Base-by-base conservation (phyloP, 192 early-diverging fungal genomes). In the Helicostylum pulchrum region DNA sequence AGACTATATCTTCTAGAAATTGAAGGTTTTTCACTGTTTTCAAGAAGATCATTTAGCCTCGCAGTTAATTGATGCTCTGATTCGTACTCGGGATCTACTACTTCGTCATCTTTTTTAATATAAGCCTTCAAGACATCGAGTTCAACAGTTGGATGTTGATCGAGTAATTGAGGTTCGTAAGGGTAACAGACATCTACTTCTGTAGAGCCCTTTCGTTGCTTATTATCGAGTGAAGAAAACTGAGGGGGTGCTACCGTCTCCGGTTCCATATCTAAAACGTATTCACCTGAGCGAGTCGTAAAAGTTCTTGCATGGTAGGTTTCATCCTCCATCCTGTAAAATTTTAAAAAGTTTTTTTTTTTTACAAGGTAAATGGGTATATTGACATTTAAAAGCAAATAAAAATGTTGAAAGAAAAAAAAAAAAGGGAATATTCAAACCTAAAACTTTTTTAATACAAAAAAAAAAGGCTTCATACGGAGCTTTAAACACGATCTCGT, bases 131-230 rank as follows among this genome's bases (percentile, higher is more conserved):
- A 23, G 3, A 15, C 57, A 45, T 59, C 43, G 1, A 45, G 0
- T 12, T 59, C 36, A 0, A 59, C 11, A 15, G 43, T 43, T 3
- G 51, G 11, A 52, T 52, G 51, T 19, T 43, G 32, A 23, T 59
- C 57, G 4, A 23, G 7, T 59, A 36, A n/a, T 15, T 59, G 57
- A 23, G 12, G 20, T 12, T 30, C 19, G 7, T 45, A 59, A 45
- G 57, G 57, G 23, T 59, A 59, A 30, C 57, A 59, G 0, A 59
- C 57, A 23, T 59, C 57, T 14, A 43, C 39, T 45, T 21, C 26
- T 11, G 51, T 52, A 1, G 51, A 48, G 1, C 12, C 15, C 14
- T 19, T 15, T 48, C 14, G 46, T 48, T 19, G 17, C 14, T 48
- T 19, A 19, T 48, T 14, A 14, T 17, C 17, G 9, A 17, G 0